Conservation (phyloP, 441 rosid species). For the Dalechampia spathulata region DNA sequence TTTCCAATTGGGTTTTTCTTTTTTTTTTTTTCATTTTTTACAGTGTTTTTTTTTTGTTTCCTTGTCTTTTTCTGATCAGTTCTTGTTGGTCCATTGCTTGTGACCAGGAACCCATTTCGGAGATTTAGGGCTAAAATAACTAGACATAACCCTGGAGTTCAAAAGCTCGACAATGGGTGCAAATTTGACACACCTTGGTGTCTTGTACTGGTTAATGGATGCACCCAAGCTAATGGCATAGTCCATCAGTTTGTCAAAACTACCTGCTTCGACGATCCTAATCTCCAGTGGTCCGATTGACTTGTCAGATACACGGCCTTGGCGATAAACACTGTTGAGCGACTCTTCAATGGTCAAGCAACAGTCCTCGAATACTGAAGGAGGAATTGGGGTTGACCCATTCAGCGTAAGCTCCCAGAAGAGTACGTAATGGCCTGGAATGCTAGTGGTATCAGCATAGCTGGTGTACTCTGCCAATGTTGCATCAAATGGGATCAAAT, state of each 20-base stretch:
- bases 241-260: conserved; percentile 64
- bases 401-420: conserved; percentile 43
- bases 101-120: conserved; percentile 61
- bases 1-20: no score
- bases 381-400: conserved; percentile 36
- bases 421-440: conserved; percentile 54
- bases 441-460: conserved; percentile 39
- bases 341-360: conserved; percentile 55
- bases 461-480: conserved; percentile 47
- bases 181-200: conserved; percentile 56
- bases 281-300: conserved; percentile 59
- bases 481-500: conserved; percentile 43
- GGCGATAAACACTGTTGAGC: conserved; percentile 58
- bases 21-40: no score
- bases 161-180: conserved; percentile 49
- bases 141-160: conserved; percentile 38
- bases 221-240: conserved; percentile 53
- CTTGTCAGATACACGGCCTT: conserved; percentile 50
- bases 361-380: conserved; percentile 51
- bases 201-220: conserved; percentile 56
- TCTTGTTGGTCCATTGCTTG: conserved; percentile 37
- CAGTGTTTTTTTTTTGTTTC: no score
- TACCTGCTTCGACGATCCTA: conserved; percentile 44
- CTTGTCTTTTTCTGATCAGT: conserved; percentile 25
- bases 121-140: conserved; percentile 43